These are phyloP conservation scores for Gymnopilus dilepis DNA, from an alignment of 768 basidiomycete species.

Conservation along the genomic window DNA sequence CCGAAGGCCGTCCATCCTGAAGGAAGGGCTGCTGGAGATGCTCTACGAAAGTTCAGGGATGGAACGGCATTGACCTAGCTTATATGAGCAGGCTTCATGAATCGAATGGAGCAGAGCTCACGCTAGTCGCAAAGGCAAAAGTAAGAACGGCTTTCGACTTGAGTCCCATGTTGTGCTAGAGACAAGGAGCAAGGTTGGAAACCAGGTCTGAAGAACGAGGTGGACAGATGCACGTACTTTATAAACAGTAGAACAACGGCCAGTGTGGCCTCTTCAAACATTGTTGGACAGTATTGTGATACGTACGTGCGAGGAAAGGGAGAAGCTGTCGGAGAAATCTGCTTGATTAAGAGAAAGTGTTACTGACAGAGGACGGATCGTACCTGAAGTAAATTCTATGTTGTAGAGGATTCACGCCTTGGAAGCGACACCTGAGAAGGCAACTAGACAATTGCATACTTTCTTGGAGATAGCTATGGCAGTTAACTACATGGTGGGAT, in stretches of 20 bases:
- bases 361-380: background rate
- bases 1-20: constrained; percentile 6
- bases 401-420: too few species aligned
- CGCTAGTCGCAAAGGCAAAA: too few species aligned
- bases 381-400: background rate
- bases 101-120: too few species aligned
- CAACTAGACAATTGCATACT: background rate
- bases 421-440: background rate
- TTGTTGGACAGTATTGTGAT: background rate
- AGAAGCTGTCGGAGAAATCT: background rate
- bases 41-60: background rate
- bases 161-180: too few species aligned
- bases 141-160: too few species aligned
- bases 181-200: too few species aligned
- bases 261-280: too few species aligned
- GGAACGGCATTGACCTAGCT: background rate
- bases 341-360: background rate
- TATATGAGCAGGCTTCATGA: too few species aligned
- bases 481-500: background rate
- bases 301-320: background rate
- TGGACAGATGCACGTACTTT: too few species aligned
- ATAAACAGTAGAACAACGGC: too few species aligned
- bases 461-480: background rate
- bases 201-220: too few species aligned
- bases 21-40: background rate